Base-by-base conservation (phyloP, 1,139 yeast species). In the Scheffersomyces insectosa region DNA sequence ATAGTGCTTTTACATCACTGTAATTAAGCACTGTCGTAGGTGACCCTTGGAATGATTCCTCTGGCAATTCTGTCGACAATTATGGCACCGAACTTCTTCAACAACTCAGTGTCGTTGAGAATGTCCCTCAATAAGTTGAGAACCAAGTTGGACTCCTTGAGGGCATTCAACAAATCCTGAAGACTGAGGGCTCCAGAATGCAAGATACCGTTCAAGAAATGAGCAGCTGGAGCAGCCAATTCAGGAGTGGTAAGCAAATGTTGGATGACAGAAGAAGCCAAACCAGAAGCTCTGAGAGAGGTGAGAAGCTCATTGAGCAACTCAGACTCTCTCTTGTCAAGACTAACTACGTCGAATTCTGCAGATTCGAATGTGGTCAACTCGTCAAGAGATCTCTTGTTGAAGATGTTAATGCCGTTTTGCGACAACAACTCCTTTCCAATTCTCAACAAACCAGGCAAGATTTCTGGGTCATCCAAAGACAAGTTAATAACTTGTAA, bases 281-380 rank as follows among this genome's bases (percentile, higher is more conserved):
- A 61, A 1, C 71, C 71, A 4, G 71, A 66, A 38, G 65, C 63
- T 32, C 47, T 56, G 40, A 66, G 55, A 0, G 70, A 54, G 8
- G 52, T 51, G 30, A 66, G 54, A 27, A 65, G 48, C 12, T 58
- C 56, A 44, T 63, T 51, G 43, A 63, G 53, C 15, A 63, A 38
- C 14, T 49, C 48, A 34, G 54, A 55, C 20, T 65, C 70, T 47
- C 70, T 55, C 42, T 59, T 60, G 16, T 40, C 27, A 31, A 59
- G 36, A 7, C 27, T 23, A 28, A 14, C 15, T 2, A 31, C 34
- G n/a, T 31, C 23, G 23, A 31, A 31, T 13, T 13, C 13, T 7
- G 11, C 39, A 7, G 23, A 33, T 11, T 34, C 25, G 27, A 10
- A 15, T 14, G 37, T 9, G 3, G 34, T 10, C n/a, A 31, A 31